phyloP scores from a whole-genome alignment of 257 asterid species.

The Solanum arcanum region DNA sequence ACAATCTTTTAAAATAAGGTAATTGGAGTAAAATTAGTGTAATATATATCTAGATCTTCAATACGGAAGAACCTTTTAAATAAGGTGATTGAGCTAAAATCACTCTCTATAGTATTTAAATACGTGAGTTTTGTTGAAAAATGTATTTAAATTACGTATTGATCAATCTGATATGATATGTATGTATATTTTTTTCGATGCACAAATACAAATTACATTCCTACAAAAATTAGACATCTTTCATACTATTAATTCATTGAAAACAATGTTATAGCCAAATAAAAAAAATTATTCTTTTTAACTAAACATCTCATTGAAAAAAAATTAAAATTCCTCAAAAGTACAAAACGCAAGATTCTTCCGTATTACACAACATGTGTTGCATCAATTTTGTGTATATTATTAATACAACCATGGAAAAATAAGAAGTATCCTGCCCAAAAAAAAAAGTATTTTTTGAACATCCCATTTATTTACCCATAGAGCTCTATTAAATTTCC shows the following conservation, averaged over 20 bases:
- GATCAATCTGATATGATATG: too few species aligned
- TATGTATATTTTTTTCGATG: not conserved
- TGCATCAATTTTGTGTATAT: constrained; percentile 8
- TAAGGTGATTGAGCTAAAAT: not conserved
- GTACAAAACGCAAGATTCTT: not conserved
- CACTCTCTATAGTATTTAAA: not conserved
- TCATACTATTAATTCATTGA: not conserved
- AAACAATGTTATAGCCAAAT: not conserved
- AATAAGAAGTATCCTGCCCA: constrained; percentile 17
- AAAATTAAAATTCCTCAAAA: too few species aligned
- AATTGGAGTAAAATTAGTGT: too few species aligned
- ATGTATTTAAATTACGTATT: rapidly evolving
- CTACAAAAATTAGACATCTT: not conserved
- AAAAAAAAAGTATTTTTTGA: constrained; percentile 2
- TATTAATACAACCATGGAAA: constrained; percentile 53
- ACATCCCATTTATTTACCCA: not conserved
- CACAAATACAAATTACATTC: not conserved
- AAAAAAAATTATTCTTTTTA: not conserved
- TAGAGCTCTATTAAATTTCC: constrained; percentile 36
- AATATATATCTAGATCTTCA: not conserved
- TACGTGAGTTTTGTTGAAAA: not conserved
- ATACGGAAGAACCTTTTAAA: too few species aligned
- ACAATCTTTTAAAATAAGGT: too few species aligned
- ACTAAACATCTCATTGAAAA: not conserved
- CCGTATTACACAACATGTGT: constrained; percentile 40